Percentiles rank a stretch among this genome's conserved stretches.
Conservation (phyloP, 2,329 filamentous ascomycete species). For the Cladophialophora bantiana region DNA sequence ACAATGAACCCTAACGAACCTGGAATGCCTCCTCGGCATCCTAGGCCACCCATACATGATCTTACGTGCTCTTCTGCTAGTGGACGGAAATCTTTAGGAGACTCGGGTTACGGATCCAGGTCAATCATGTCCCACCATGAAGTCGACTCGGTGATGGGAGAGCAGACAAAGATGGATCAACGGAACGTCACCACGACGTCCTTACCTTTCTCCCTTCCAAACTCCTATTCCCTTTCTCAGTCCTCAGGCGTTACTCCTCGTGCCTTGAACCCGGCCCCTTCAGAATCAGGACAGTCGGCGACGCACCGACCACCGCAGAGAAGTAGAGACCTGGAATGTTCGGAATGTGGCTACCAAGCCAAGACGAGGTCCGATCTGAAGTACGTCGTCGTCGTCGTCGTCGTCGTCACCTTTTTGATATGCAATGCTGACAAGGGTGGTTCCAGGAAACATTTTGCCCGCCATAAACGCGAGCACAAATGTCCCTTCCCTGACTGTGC, state of each 20-base stretch:
- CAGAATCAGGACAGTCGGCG: constrained; percentile 2
- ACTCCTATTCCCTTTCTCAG: constrained; percentile 1
- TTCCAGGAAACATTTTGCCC: constrained; percentile 74
- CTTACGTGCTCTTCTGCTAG: constrained; percentile 24
- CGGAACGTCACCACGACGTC: not conserved
- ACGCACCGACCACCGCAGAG: constrained; percentile 6
- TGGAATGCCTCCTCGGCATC: constrained; percentile 15
- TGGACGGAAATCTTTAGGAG: constrained; percentile 30
- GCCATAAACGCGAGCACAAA: constrained; percentile 71
- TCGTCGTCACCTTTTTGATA: not conserved
- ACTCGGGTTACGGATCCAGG: constrained; percentile 32
- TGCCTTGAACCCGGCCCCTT: not conserved
- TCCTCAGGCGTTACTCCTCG: constrained; percentile 11
- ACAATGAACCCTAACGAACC: constrained; percentile 3
- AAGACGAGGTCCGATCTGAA: constrained; percentile 52
- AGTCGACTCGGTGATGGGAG: constrained; percentile 19
- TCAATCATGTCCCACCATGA: constrained; percentile 29
- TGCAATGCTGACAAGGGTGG: constrained; percentile 22
- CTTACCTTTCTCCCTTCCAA: not conserved
- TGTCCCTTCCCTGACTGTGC: constrained; percentile 67
- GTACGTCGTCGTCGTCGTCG: constrained; percentile 41
- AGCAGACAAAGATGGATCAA: constrained; percentile 21
- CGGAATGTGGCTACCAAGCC: constrained; percentile 22
- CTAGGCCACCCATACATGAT: constrained; percentile 7
- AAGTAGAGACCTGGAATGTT: constrained; percentile 14